A percentile compares a stretch with the other conserved stretches of the same genome.
phyloP scores from a whole-genome alignment of 306 rosid genomes.

The Coriaria nepalensis region DNA sequence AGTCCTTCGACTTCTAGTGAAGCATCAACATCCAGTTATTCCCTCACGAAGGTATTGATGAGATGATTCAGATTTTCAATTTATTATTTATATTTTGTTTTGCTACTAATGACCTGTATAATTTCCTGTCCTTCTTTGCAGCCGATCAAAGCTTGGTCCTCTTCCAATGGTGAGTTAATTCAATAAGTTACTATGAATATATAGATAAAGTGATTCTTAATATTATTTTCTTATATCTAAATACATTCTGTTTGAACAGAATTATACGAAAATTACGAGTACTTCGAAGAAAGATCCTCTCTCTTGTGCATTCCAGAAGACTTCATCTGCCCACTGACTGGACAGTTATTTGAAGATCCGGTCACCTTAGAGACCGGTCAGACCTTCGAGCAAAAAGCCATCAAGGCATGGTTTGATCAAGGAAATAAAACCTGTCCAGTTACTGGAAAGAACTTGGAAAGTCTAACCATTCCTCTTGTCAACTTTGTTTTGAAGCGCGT shows the following conservation, averaged over 20 bases:
- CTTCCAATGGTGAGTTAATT: constrained; percentile 39
- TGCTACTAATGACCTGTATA: constrained; percentile 7
- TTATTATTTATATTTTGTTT: not conserved
- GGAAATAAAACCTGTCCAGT: constrained; percentile 68
- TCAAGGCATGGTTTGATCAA: constrained; percentile 59
- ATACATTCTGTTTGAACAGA: constrained; percentile 15
- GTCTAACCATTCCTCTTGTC: constrained; percentile 34
- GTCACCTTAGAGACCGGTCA: constrained; percentile 72
- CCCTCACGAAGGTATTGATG: constrained; percentile 15
- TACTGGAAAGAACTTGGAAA: constrained; percentile 49
- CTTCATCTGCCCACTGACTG: constrained; percentile 62
- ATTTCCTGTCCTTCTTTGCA: constrained; percentile 24
- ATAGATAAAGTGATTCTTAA: not conserved
- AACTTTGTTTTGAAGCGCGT: constrained; percentile 58
- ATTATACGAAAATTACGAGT: constrained; percentile 11
- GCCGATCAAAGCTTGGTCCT: constrained; percentile 28
- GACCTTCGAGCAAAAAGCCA: constrained; percentile 58
- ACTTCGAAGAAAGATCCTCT: constrained; percentile 34
- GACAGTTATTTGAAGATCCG: constrained; percentile 62
- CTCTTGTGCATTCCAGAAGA: constrained; percentile 43
- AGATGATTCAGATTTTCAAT: not conserved
- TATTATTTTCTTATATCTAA: constrained; percentile 8
- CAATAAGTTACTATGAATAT: not conserved
- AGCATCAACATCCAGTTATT: constrained; percentile 10
- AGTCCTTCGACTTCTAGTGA: constrained; percentile 17